Conservation (phyloP, 2,329 filamentous ascomycete genomes). For the Pseudogymnoascus sp. region DNA sequence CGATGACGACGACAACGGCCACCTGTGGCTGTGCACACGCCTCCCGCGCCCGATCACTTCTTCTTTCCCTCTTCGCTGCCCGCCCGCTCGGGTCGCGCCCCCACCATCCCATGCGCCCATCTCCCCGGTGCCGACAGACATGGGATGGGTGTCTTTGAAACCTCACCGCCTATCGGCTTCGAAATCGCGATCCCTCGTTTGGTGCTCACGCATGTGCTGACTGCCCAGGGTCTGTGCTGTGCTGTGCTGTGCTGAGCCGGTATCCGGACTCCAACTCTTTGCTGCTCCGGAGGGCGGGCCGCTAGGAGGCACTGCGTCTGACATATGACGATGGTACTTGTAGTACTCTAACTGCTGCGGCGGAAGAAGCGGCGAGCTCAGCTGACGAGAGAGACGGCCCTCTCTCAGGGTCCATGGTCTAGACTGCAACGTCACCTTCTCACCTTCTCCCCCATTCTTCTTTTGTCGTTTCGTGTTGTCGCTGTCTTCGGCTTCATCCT, state of each 20-base stretch:
- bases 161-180: too few relatives aligned
- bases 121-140: not conserved
- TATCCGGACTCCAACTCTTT: too few relatives aligned
- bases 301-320: not conserved
- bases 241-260: too few relatives aligned
- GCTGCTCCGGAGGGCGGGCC: too few relatives aligned
- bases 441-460: not conserved
- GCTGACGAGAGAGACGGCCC: not conserved
- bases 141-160: too few relatives aligned
- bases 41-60: too few relatives aligned
- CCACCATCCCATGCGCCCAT: not conserved
- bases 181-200: too few relatives aligned
- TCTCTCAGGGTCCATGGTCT: not conserved
- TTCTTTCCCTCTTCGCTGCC: too few relatives aligned
- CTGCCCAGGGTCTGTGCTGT: too few relatives aligned
- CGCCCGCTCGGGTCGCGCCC: too few relatives aligned
- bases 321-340: not conserved
- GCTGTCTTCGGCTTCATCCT: not conserved
- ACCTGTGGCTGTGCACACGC: not conserved
- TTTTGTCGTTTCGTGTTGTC: not conserved
- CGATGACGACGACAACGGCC: not conserved
- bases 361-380: not conserved
- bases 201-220: too few relatives aligned
- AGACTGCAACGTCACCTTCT: not conserved
- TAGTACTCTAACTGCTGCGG: not conserved